These are phyloP conservation scores for Xylaria sp. DNA, from an alignment of 2,329 filamentous ascomycete genomes.

Conservation along the genomic window DNA sequence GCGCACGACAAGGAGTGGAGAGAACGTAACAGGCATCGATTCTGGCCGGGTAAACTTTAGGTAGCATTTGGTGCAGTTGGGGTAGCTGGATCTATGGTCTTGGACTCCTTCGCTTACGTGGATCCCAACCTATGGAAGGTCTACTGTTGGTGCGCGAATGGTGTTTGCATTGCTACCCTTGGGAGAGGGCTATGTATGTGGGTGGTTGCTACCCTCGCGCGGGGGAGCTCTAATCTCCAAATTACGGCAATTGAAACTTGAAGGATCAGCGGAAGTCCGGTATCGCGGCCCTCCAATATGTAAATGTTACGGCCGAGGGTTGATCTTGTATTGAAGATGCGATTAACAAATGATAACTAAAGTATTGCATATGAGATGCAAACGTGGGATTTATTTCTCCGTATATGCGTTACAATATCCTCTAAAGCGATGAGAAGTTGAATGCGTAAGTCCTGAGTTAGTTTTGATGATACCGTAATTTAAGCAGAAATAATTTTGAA, in stretches of 20 bases:
- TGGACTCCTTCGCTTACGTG: neutral
- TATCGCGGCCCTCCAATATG: neutral
- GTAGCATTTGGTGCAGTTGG: neutral
- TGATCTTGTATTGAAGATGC: neutral
- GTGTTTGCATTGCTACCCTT: neutral
- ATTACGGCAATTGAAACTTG: conserved; percentile 19
- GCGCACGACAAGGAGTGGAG: conserved; percentile 58
- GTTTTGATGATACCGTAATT: neutral
- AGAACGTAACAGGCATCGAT: conserved; percentile 44
- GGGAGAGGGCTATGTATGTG: neutral
- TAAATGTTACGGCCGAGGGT: neutral
- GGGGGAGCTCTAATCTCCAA: conserved; percentile 16
- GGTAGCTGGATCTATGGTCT: neutral
- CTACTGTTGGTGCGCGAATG: neutral
- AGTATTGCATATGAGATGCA: neutral
- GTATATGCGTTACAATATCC: neutral
- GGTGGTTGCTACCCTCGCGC: neutral
- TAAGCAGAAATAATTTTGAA: neutral
- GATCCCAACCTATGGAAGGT: neutral
- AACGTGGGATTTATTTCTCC: neutral
- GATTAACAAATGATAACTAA: neutral
- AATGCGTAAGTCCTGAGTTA: neutral
- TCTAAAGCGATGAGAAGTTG: neutral
- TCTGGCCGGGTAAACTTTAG: conserved; percentile 41
- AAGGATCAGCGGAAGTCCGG: neutral